A percentile compares a stretch with the other conserved stretches of the same genome.
Evolutionary conservation across 2,329 filamentous ascomycete species (phyloP).

Genomic region (Colletotrichum sublineola): DNA sequence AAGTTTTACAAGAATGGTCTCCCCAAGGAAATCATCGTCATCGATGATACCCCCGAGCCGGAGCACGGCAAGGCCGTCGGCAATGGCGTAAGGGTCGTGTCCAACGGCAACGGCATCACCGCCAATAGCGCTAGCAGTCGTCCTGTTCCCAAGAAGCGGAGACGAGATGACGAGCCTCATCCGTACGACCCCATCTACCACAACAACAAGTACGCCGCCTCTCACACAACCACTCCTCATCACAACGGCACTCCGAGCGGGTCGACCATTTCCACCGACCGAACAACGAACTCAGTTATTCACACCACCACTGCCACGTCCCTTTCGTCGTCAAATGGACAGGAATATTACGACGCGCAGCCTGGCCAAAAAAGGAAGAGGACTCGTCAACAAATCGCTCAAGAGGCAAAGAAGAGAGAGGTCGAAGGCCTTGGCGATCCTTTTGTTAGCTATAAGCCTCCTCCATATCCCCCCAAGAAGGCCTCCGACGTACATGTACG

Average conservation of each 20-base stretch:
- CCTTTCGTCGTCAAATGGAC: constrained; percentile 70
- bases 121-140: constrained; percentile 51
- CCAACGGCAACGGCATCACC: constrained; percentile 50
- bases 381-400: constrained; percentile 83
- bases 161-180: constrained; percentile 69
- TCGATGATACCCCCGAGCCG: constrained; percentile 78
- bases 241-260: constrained; percentile 75
- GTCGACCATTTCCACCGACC: constrained; percentile 84
- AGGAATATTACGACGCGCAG: constrained; percentile 75
- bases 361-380: constrained; percentile 93
- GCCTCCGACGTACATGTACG: constrained; percentile 80
- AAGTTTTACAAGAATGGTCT: constrained; percentile 87
- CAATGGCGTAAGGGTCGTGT: constrained; percentile 56
- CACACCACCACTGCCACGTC: constrained; percentile 94
- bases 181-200: constrained; percentile 81
- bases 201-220: constrained; percentile 71
- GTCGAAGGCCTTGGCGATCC: constrained; percentile 78
- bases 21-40: constrained; percentile 88
- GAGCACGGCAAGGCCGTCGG: constrained; percentile 53
- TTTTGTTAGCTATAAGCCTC: constrained; percentile 85
- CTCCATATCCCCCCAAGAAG: constrained; percentile 90
- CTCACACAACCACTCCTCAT: constrained; percentile 79
- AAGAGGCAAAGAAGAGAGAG: constrained; percentile 85
- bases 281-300: constrained; percentile 79
- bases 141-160: constrained; percentile 80